phyloP scores from a whole-genome alignment of 495 filamentous ascomycete genomes.

The Podospora conica region DNA sequence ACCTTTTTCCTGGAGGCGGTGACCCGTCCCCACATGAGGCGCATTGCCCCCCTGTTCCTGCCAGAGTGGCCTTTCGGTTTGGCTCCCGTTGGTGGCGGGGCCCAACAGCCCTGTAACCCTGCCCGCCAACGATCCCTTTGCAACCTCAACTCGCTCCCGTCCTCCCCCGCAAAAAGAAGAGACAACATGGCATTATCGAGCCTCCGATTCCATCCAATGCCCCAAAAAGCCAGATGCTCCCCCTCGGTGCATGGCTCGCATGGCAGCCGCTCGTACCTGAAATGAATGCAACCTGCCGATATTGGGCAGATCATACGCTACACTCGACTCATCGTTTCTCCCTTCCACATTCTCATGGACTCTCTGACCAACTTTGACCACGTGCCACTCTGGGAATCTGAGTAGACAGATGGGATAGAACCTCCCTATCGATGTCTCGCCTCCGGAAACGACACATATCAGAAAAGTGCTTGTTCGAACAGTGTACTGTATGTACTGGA shows the following conservation, averaged over 20 bases:
- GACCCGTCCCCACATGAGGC: neutral
- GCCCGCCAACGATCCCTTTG: neutral
- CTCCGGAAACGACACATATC: neutral
- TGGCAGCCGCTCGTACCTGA: neutral
- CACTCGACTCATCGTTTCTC: neutral
- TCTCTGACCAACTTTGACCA: neutral
- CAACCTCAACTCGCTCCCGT: neutral
- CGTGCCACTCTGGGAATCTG: neutral
- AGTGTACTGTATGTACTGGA: too few species aligned
- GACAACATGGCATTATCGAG: slow-evolving; percentile 16
- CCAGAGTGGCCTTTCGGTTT: slow-evolving; percentile 31
- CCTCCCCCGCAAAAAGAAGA: neutral
- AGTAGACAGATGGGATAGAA: too few species aligned
- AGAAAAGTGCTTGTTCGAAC: neutral
- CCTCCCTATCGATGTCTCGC: neutral
- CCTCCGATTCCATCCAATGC: neutral
- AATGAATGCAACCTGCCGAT: neutral
- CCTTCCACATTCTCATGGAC: neutral
- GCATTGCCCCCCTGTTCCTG: slow-evolving; percentile 22
- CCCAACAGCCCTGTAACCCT: slow-evolving; percentile 1
- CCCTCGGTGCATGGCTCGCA: neutral
- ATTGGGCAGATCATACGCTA: neutral
- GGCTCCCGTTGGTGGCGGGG: slow-evolving; percentile 7
- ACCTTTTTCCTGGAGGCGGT: neutral
- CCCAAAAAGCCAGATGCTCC: neutral